Conservation (phyloP, 768 basidiomycete genomes). For the Phaeolepiota aurea region DNA sequence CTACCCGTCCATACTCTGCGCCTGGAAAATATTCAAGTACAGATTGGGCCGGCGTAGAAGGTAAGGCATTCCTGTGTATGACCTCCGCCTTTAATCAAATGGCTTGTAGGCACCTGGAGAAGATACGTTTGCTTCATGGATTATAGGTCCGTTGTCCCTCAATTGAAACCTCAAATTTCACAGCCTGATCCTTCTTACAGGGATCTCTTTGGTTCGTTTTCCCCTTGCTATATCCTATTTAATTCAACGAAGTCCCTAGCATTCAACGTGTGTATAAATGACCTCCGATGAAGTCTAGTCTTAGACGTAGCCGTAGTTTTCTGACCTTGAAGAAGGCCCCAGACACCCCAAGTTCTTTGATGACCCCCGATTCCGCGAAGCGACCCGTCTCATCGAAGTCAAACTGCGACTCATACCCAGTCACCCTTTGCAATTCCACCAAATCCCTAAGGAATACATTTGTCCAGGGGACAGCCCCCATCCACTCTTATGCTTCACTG, state of each 20-base stretch:
- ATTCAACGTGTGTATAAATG: constrained; percentile 45
- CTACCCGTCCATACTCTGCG: constrained; percentile 47
- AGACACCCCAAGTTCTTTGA: constrained; percentile 42
- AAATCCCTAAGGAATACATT: constrained; percentile 7
- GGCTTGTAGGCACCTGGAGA: constrained; percentile 49
- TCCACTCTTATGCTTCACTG: constrained; percentile 39
- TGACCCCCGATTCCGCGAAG: constrained; percentile 51
- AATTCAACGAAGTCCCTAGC: constrained; percentile 17
- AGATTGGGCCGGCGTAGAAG: constrained; percentile 75
- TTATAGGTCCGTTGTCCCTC: constrained; percentile 40
- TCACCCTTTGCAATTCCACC: constrained; percentile 19
- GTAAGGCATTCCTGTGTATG: constrained; percentile 16
- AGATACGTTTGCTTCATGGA: constrained; percentile 75
- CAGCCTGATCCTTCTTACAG: constrained; percentile 10
- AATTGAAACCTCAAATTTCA: neutral
- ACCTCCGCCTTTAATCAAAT: constrained; percentile 1
- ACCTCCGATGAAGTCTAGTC: too few relatives aligned
- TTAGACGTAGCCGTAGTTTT: too few relatives aligned
- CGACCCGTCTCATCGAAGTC: constrained; percentile 54
- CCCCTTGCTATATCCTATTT: neutral
- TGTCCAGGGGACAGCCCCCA: constrained; percentile 14
- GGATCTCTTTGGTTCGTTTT: constrained; percentile 33
- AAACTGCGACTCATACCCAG: constrained; percentile 37
- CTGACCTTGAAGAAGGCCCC: constrained; percentile 24
- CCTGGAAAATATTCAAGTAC: constrained; percentile 23